Percentiles rank a stretch among this genome's conserved stretches.
phyloP scores from a whole-genome alignment of 2,329 filamentous ascomycete genomes.

The Coniosporium tulheliwenetii region DNA sequence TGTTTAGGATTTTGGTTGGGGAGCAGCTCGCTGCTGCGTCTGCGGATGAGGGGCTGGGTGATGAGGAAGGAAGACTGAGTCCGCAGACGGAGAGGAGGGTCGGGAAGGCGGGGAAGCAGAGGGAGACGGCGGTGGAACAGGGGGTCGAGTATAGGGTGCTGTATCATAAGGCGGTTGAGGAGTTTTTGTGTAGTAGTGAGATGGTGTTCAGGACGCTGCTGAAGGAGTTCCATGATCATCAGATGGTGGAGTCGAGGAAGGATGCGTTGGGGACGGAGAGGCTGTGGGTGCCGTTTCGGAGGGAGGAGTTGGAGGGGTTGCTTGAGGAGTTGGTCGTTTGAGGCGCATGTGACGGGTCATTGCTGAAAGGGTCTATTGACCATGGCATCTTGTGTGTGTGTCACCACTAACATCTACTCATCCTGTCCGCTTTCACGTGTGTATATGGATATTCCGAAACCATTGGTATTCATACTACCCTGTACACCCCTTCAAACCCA shows the following conservation, averaged over 20 bases:
- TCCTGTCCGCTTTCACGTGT: too few species aligned
- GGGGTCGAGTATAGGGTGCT: constrained; percentile 82
- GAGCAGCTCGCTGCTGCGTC: constrained; percentile 57
- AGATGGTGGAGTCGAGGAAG: constrained; percentile 84
- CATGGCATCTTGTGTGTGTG: too few species aligned
- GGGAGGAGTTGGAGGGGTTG: constrained; percentile 77
- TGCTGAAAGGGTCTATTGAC: too few species aligned
- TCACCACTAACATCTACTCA: too few species aligned
- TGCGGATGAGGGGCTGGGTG: constrained; percentile 33
- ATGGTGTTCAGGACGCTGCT: constrained; percentile 87
- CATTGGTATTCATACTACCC: too few species aligned
- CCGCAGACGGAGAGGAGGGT: constrained; percentile 9
- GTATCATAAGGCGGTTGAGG: constrained; percentile 90
- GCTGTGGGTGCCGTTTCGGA: constrained; percentile 68
- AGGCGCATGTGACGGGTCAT: background rate
- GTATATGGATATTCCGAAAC: too few species aligned
- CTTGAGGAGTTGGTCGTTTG: constrained; percentile 52
- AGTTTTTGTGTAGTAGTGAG: constrained; percentile 93
- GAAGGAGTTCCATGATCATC: constrained; percentile 97
- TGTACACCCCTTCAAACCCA: too few species aligned
- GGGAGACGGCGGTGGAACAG: constrained; percentile 19
- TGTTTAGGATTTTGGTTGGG: constrained; percentile 72
- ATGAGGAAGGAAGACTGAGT: constrained; percentile 14
- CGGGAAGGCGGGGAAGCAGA: constrained; percentile 1
- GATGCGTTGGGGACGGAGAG: constrained; percentile 76